A percentile compares a stretch with the other conserved stretches of the same genome.
These are phyloP conservation scores for Emericellopsis atlantica DNA, from an alignment of 2,329 filamentous ascomycete species.

Conservation along the genomic window DNA sequence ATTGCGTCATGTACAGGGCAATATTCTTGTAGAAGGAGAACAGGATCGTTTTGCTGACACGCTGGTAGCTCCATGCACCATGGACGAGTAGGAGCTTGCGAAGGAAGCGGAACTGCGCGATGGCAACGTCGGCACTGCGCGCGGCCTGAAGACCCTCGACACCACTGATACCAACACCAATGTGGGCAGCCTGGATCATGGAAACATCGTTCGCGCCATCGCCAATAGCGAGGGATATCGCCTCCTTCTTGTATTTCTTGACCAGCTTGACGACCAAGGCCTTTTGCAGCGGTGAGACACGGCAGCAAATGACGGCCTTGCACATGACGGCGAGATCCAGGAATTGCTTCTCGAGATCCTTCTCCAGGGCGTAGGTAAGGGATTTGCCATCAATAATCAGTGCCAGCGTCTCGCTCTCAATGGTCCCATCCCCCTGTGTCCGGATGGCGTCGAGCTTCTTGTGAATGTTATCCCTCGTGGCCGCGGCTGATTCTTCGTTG, in stretches of 20 bases:
- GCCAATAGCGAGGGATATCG: constrained; percentile 87
- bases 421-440: constrained; percentile 63
- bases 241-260: constrained; percentile 79
- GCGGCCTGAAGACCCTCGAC: constrained; percentile 95
- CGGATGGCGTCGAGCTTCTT: constrained; percentile 90
- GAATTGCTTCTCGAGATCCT: constrained; percentile 86
- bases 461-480: constrained; percentile 75
- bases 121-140: constrained; percentile 87
- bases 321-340: constrained; percentile 88
- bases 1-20: constrained; percentile 95
- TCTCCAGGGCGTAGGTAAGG: constrained; percentile 83
- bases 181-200: constrained; percentile 98
- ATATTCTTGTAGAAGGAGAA: constrained; percentile 99
- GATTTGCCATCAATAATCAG: constrained; percentile 95
- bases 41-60: constrained; percentile 90
- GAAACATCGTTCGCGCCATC: constrained; percentile 99
- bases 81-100: constrained; percentile 91
- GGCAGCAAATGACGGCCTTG: constrained; percentile 97
- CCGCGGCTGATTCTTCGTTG: constrained; percentile 73
- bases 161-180: constrained; percentile 94
- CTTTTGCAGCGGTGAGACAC: constrained; percentile 94
- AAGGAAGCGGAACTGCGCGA: constrained; percentile 90
- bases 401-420: constrained; percentile 77
- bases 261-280: constrained; percentile 96
- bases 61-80: constrained; percentile 94